These are phyloP conservation scores for Pseudogymnoascus sp. DNA, from an alignment of 2,329 filamentous ascomycete genomes.

Conservation along the genomic window DNA sequence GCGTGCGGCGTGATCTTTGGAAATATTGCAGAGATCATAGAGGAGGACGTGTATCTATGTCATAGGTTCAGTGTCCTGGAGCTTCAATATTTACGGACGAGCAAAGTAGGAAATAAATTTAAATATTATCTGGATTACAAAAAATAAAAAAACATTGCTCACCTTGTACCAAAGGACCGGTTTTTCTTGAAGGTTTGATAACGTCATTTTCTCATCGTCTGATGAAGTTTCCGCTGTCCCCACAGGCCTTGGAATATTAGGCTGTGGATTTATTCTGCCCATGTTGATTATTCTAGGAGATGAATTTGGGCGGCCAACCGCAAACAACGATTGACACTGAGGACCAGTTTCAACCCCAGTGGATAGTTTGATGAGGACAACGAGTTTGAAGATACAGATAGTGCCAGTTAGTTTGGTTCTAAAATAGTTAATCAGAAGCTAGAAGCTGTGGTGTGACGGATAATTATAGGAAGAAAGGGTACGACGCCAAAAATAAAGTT, in stretches of 20 bases:
- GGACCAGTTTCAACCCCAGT: neutral
- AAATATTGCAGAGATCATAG: constrained; percentile 21
- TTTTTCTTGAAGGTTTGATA: neutral
- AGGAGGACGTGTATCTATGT: constrained; percentile 19
- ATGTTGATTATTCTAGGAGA: neutral
- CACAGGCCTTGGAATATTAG: neutral
- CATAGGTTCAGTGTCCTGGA: neutral
- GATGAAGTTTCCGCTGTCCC: neutral
- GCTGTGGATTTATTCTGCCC: neutral
- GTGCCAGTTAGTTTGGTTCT: neutral
- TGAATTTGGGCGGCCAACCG: neutral
- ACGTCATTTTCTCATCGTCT: neutral
- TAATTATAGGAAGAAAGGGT: neutral
- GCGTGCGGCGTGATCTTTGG: constrained; percentile 15
- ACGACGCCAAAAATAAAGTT: neutral
- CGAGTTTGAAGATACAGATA: neutral
- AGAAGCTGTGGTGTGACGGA: neutral
- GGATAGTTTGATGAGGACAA: neutral
- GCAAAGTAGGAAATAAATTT: neutral
- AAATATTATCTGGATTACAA: neutral
- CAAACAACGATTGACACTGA: neutral
- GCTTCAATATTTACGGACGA: neutral
- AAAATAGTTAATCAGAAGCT: neutral
- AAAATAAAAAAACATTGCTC: neutral
- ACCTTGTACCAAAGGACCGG: neutral